Conservation (phyloP, 345 rosid genomes). For the Xanthoceras sorbifolium region DNA sequence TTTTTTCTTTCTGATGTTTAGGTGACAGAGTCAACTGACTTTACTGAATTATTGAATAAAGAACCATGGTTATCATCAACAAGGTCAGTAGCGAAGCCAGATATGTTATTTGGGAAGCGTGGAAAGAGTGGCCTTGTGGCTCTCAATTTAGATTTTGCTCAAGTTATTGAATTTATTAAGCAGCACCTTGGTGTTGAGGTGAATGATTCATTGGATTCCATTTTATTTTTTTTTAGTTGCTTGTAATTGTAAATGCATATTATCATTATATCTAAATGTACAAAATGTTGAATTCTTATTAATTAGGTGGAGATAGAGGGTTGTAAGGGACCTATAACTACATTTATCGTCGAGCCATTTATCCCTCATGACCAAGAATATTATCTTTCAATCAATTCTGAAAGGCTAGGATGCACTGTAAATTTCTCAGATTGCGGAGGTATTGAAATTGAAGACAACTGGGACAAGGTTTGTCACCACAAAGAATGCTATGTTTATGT, state of each 20-base stretch:
- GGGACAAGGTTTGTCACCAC: slow-evolving; percentile 69
- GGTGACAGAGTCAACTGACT: slow-evolving; percentile 85
- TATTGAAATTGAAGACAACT: slow-evolving; percentile 91
- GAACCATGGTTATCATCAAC: slow-evolving; percentile 86
- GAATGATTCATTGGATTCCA: slow-evolving; percentile 20
- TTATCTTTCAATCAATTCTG: slow-evolving; percentile 75
- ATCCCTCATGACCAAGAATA: slow-evolving; percentile 84
- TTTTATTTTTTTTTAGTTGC: slow-evolving; percentile 1
- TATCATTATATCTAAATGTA: neutral
- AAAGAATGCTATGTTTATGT: neutral
- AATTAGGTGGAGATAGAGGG: slow-evolving; percentile 86
- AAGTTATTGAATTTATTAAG: slow-evolving; percentile 87
- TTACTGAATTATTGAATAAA: no score
- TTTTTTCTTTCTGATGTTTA: no score
- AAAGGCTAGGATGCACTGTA: slow-evolving; percentile 79
- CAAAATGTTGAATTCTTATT: neutral
- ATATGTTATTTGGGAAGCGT: slow-evolving; percentile 88
- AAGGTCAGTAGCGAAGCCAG: slow-evolving; percentile 84
- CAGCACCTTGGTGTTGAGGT: slow-evolving; percentile 80
- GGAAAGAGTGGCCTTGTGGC: slow-evolving; percentile 92
- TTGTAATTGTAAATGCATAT: neutral
- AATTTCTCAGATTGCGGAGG: slow-evolving; percentile 94
- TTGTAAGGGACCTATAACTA: slow-evolving; percentile 82
- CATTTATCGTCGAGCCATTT: slow-evolving; percentile 86
- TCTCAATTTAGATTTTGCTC: slow-evolving; percentile 83